phyloP scores from a whole-genome alignment of 176 grass and related monocot genomes.

The Puccinellia tenuiflora region DNA sequence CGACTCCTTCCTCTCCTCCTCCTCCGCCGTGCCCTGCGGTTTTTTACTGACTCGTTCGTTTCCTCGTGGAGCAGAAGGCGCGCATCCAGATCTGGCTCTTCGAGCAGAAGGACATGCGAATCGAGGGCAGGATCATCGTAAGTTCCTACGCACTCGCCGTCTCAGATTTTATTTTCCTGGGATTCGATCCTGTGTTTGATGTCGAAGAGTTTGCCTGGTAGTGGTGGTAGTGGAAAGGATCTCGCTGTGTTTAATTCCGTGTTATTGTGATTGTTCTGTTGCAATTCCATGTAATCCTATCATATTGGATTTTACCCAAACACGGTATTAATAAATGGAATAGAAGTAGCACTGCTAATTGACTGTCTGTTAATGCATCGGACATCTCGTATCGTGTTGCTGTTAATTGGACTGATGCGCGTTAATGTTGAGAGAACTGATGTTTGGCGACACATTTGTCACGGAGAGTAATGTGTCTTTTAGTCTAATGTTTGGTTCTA shows the following conservation, averaged over 20 bases:
- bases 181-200: neutral
- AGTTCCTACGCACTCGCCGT: neutral
- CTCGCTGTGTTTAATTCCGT: too few relatives aligned
- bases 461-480: neutral
- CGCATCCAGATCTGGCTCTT: constrained; percentile 96
- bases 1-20: neutral
- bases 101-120: constrained; percentile 93
- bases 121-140: constrained; percentile 89
- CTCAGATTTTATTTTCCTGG: neutral
- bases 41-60: neutral
- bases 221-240: neutral
- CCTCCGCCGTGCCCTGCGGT: neutral
- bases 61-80: constrained; percentile 63
- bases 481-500: neutral
- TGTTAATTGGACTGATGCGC: neutral
- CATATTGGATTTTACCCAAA: neutral
- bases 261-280: neutral
- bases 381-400: neutral
- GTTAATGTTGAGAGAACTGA: neutral
- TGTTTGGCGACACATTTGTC: neutral
- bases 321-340: neutral
- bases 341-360: neutral
- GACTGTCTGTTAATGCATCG: neutral
- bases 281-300: neutral
- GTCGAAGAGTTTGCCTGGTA: too few relatives aligned